Base-by-base conservation (phyloP, 345 rosid species). In the Rhodomyrtus tomentosa region DNA sequence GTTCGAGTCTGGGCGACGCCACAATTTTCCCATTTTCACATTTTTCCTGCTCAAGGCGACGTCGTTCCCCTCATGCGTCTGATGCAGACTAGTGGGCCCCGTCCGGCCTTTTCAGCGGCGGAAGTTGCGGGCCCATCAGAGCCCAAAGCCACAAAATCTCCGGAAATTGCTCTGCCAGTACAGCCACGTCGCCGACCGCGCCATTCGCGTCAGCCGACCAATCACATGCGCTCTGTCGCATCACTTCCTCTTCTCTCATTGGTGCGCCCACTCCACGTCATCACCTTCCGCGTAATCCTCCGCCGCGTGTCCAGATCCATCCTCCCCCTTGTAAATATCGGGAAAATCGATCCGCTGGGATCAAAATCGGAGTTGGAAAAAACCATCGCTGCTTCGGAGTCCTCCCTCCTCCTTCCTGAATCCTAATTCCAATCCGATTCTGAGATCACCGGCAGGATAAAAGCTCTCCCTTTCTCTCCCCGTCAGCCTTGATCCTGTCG, bases 1-100 rank as follows among this genome's bases (percentile, higher is more conserved):
- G 93, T 96, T 96, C 96, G 89, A 96, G 84, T 81, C 94, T 94
- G 95, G 98, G 96, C 91, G 96, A 94, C 89, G 96, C 96, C 94
- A 96, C 0, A 36, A 10, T 0, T 82, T 3, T 5, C 5, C 5
- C 4, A 2, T 27, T 10, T 2, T 48, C 0, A 11, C 40, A 0
- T 27, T 81, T 80, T 81, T 0, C 1, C 6, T 8, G 0, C 13
- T 32, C 1, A 1, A 36, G 36, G 32, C 76, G 76, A 68, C 76
- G 76, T 18, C 76, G 76, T 32, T 32, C 45, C 42, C 3, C 40
- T 32, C 8, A 3, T 1, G 10, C 73, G 9, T 4, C 38, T 6
- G 40, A 6, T 59, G 38, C 24, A 1, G 24, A 32, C 8, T 9
- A 16, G 24, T 68, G 45, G 76, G 76, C 76, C 24, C 40, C 1